Base-by-base conservation (phyloP, 331 rosid genomes). In the Phaseolus coccineus region DNA sequence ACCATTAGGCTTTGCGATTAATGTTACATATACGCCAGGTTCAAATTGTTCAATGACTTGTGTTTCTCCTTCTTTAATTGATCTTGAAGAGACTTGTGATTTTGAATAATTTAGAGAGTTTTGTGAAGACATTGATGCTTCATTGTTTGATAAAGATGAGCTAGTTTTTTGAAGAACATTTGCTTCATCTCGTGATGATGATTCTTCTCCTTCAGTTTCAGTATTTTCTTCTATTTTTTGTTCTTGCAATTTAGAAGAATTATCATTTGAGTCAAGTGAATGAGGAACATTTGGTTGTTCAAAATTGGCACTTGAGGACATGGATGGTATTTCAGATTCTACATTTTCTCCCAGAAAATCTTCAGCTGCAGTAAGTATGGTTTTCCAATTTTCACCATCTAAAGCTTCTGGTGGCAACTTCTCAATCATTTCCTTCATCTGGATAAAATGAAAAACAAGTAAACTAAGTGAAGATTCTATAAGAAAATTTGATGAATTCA, bases 1-100 rank as follows among this genome's bases (percentile, higher is more conserved):
- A 35, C 97, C 96, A 74, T 50, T 63, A 40, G 70, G 73, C 81
- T 75, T 87, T 57, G 87, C 86, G 31, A 71, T 48, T 31, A 90
- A 84, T 48, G 93, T 90, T 28, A 93, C 93, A 78, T 89, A 93
- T 70, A 96, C 98, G 5, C 98, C 99, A 24, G 96, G 91, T 85
- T 96, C 99, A 70, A 96, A 96, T 79, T 87, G 95, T 83, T 96
- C 98, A 19, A 87, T 86, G 53, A 89, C 75, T 86, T 93, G 89
- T 30, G 66, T 57, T 76, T 91, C 90, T 80, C 77, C 87, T 51
- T 84, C 86, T 11, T 61, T 78, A 48, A 4, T 35, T 1, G 33
- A 4, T 27, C 77, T 52, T 42, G 93, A 80, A 70, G 88, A 30
- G 14, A 80, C 85, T 0, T 19, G 57, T 24, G 88, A 81, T 73